Base-by-base conservation (phyloP, 2,329 filamentous ascomycete genomes). In the Penicillium sp. region DNA sequence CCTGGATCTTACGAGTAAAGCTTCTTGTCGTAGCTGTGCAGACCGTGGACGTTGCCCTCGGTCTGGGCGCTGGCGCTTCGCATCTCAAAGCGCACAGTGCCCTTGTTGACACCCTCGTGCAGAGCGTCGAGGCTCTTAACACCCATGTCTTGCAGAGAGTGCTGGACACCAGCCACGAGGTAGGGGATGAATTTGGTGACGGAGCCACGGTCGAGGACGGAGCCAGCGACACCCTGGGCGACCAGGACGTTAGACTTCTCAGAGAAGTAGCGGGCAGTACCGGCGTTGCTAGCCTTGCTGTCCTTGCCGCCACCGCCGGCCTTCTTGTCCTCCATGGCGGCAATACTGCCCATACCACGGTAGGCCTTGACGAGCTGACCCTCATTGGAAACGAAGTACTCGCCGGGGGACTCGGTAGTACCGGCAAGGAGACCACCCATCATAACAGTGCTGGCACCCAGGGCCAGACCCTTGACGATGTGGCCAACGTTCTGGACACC, bases 21-120 rank as follows among this genome's bases (percentile, higher is more conserved):
- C 81, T 97, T 98, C 86, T 98, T 98, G 79, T 97, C 93, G 69
- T 95, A 97, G 69, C 88, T 91, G 77, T 97, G 89, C 79, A 98
- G 89, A 49, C 82, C 82, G 75, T 97, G 94, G 52, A 98, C 90
- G 67, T 91, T 93, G 56, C 93, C 93, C 78, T 98, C 93, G 49
- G 94, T 80, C 80, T 95, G 89, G 41, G 93, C 93, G 71, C 89
- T 95, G 50, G 89, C 86, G 51, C 89, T 97, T 62, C 93, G 81
- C 64, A 97, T 79, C 78, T 98, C 93, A 68, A 98, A 98, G 63
- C 93, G 83, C 45, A 96, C 84, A 40, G 75, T 81, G 51, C 90
- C 89, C 26, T 81, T 77, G 57, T 76, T 73, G 23, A 95, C 90
- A 57, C 80, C 80, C 54, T 85, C 74, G 69, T 91, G 89, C 49